Evolutionary conservation across 768 basidiomycete species (phyloP), one percentile per base, ranked within the genome.

Genomic region (Candolleomyces aberdarensis): DNA sequence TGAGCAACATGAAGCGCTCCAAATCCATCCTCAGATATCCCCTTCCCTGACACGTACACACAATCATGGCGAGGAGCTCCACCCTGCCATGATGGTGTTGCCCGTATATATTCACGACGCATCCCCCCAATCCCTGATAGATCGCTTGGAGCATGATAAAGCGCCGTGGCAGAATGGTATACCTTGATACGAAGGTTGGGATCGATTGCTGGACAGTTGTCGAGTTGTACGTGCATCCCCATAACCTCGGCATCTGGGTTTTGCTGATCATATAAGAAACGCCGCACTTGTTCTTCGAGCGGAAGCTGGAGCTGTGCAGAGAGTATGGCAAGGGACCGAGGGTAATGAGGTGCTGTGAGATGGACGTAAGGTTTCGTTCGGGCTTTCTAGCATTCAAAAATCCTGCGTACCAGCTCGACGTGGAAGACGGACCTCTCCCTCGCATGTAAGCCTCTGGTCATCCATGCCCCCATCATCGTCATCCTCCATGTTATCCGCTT

Each of bases 1-100:
- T 69, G 64, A 1, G 59, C 74, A 29, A 72, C 61, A 14, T 47
- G 41, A 47, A 76, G 46, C 2, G 74, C 72, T 4, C 52, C 49
- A 60, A 74, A 71, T 1, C 64, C 66, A 29, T 14, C 41, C 5
- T 56, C 51, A 1, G 26, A 14, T 26, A 65, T 57, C 26, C 48
- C 47, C 54, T 56, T 36, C 6, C 32, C 56, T 11, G 26, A 26
- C 26, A 73, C 57, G 36, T 71, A 63, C 3, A 69, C 69, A 29
- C 65, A 65, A 55, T 73, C 71, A 58, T 65, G 67, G 2, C 69
- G 59, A 5, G 57, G 20, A 15, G 58, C 56, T 17, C 50, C 58
- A 3, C 62, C 62, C 13, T 58, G 52, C 69, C 69, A 74, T 1
- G 49, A 47, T 8, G 70, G 71, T 17, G 58, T 71, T 0, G 67